Base-by-base conservation (phyloP, 345 rosid genomes). In the Aethionema arabicum region DNA sequence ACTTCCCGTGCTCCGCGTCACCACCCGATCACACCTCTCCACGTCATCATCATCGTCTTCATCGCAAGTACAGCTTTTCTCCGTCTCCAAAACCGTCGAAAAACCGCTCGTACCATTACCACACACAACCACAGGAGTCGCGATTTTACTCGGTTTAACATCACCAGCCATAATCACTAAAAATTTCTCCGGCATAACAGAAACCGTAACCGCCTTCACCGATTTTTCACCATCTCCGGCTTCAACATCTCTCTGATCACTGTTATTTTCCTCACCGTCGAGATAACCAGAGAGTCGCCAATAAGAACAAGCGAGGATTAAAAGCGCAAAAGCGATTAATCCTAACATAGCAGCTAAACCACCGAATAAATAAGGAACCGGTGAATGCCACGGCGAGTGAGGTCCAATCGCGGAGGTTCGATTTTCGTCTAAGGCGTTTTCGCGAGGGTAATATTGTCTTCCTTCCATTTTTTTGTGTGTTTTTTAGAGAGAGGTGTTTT, bases 341-440 rank as follows among this genome's bases (percentile, higher is more conserved):
- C 97, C 97, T 3, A 92, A 76, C 95, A 92, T 92, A 32, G 95
- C 98, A 0, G 98, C 97, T 21, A 92, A 66, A 11, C 98, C 98
- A 9, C 98, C 98, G 43, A 92, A 89, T 38, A 92, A 74, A 74
- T 88, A 92, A 0, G 98, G 97, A 33, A 92, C 90, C 0, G 98
- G 98, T 40, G 98, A 92, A 73, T 92, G 96, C 95, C 96, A 82
- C 13, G 95, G 80, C 2, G 92, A 83, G 74, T 69, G 92, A 46
- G 74, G 78, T 21, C 32, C 65, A 42, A 71, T 29, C 8, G 64
- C 7, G 8, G 70, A 5, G 7, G 75, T 31, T 39, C 57, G 48
- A 60, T 58, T 66, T 2, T 59, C 58, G 8, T 52, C 42, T 21
- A 2, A 1, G 48, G 63, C 43, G 52, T 77, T 68, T n/a, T 37